A percentile compares a stretch with the other conserved stretches of the same genome.
phyloP scores from a whole-genome alignment of 2,329 filamentous ascomycete species.

The Xylariaceae sp. region DNA sequence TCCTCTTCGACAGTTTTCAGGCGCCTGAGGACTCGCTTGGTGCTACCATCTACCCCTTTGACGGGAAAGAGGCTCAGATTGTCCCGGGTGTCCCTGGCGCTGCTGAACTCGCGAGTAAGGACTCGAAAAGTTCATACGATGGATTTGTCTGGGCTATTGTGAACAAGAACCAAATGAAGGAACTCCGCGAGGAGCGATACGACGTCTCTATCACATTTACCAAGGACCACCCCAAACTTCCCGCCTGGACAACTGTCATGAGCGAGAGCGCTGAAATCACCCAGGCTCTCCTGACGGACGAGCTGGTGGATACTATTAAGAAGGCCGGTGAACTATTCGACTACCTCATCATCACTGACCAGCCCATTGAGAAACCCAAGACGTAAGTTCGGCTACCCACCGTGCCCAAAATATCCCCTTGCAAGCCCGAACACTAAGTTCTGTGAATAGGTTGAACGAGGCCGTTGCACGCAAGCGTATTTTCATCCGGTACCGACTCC shows the following conservation, averaged over 20 bases:
- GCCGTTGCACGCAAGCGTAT: slow-evolving; percentile 81
- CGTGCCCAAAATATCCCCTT: not conserved
- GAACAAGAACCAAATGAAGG: slow-evolving; percentile 91
- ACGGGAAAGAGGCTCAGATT: slow-evolving; percentile 80
- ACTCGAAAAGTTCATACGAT: slow-evolving; percentile 69
- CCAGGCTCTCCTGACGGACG: slow-evolving; percentile 78
- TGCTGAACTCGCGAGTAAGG: slow-evolving; percentile 52
- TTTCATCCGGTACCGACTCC: slow-evolving; percentile 70
- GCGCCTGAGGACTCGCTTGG: slow-evolving; percentile 69
- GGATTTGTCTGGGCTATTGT: slow-evolving; percentile 93
- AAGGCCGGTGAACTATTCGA: slow-evolving; percentile 77
- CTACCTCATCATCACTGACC: slow-evolving; percentile 84
- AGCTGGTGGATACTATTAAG: slow-evolving; percentile 75
- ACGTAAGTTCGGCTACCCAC: slow-evolving; percentile 51
- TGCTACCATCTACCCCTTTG: slow-evolving; percentile 79
- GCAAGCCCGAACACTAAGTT: slow-evolving; percentile 11
- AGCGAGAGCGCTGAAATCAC: slow-evolving; percentile 95
- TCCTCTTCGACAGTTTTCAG: slow-evolving; percentile 75
- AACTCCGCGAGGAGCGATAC: slow-evolving; percentile 86
- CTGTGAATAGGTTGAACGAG: slow-evolving; percentile 66
- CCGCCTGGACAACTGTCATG: slow-evolving; percentile 89
- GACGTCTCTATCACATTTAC: slow-evolving; percentile 89
- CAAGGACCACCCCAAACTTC: slow-evolving; percentile 88
- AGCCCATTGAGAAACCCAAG: slow-evolving; percentile 79
- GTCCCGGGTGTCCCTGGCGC: slow-evolving; percentile 62